Percentiles rank a stretch among this genome's conserved stretches.
These are phyloP conservation scores for Naganishia sp. DNA, from an alignment of 1,284 basidiomycete genomes.

Conservation along the genomic window DNA sequence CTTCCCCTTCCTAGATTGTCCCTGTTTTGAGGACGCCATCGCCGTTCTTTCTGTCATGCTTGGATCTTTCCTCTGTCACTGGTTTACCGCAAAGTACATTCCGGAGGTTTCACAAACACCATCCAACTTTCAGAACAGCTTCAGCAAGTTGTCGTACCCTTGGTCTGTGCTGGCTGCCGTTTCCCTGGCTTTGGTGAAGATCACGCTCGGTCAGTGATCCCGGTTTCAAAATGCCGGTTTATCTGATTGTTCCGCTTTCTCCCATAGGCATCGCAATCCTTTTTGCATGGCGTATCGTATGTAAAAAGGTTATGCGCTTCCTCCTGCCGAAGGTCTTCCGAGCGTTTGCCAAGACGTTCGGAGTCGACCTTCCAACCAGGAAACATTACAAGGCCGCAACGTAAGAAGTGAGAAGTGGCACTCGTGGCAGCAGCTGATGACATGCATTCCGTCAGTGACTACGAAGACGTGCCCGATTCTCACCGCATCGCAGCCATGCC, in stretches of 20 bases:
- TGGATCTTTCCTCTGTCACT: slow-evolving; percentile 71
- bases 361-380: slow-evolving; percentile 66
- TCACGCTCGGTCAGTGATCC: slow-evolving; percentile 60
- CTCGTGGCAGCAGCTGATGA: slow-evolving; percentile 10
- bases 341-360: slow-evolving; percentile 59
- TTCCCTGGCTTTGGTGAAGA: slow-evolving; percentile 61
- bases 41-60: slow-evolving; percentile 83
- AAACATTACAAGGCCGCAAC: slow-evolving; percentile 85
- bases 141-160: slow-evolving; percentile 24
- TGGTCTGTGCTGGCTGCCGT: slow-evolving; percentile 8
- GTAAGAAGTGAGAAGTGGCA: slow-evolving; percentile 45
- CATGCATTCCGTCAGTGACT: slow-evolving; percentile 55
- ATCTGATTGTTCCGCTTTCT: neutral
- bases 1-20: slow-evolving; percentile 66
- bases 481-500: slow-evolving; percentile 70
- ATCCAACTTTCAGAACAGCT: neutral
- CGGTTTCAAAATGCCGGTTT: neutral
- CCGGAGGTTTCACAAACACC: neutral
- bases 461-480: slow-evolving; percentile 67
- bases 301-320: slow-evolving; percentile 71
- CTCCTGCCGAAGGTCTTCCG: slow-evolving; percentile 81
- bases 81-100: slow-evolving; percentile 55
- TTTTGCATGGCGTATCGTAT: slow-evolving; percentile 79
- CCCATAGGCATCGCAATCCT: slow-evolving; percentile 58
- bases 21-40: slow-evolving; percentile 97